Base-by-base conservation (phyloP, 2,329 filamentous ascomycete species). In the Paraphaeosphaeria minitans region DNA sequence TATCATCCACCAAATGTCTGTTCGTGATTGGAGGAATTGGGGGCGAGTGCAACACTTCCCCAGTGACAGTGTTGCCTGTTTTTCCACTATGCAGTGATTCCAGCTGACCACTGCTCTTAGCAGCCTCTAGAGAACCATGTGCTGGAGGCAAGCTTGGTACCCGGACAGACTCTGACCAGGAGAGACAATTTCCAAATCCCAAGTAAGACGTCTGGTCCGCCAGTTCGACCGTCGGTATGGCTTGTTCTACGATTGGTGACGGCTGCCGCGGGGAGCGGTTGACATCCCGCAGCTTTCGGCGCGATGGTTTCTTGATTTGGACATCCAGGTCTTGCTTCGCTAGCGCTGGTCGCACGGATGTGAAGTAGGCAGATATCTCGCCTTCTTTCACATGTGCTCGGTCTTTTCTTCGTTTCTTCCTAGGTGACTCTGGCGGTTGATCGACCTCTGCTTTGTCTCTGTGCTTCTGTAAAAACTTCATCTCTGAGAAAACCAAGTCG, bases 401-500 rank as follows among this genome's bases (percentile, higher is more conserved):
- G 39, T 72, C 70, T 56, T 68, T 77, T 55, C 69, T 74, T 51
- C 62, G 69, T 55, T 71, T 75, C 59, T 71, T 76, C 60, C 66
- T 65, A 27, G 58, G 42, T 35, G 59, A 48, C 13, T 62, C 62
- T 67, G 69, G 19, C 62, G 68, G 55, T 63, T 65, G 55, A 53
- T 55, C 42, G 65, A 65, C 57, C 57, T 77, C 63, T 56, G 64
- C 53, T 57, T 67, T 61, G 42, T 64, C 68, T 57, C 64, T 67
- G 16, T 74, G 69, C 56, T 76, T 76, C 55, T 78, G 77, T 43
- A 84, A 65, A 59, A 83, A 83, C 24, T 74, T 78, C 78, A 83
- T 81, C 64, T 83, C 80, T 29, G 81, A 81, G 68, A 84, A 84
- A 29, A 80, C 78, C 42, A 83, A 74, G 68, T 84, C 81, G 29